Evolutionary conservation across 2,329 filamentous ascomycete species (phyloP), one percentile per base, ranked within the genome.

Genomic region (Fusarium sp.): DNA sequence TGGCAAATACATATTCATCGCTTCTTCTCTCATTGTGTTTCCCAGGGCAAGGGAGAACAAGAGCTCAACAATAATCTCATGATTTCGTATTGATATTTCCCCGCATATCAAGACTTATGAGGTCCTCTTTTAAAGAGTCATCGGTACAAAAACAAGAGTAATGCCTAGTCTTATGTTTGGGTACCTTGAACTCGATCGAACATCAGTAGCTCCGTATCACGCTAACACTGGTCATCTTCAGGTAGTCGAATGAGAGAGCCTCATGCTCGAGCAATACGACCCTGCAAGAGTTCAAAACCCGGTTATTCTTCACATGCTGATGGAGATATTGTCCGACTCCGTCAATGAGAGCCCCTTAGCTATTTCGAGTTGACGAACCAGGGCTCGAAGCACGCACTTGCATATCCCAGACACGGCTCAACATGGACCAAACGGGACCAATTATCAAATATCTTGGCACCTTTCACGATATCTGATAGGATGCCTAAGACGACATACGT

Each of bases 221-320:
- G 63, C 63, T 63, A 67, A 68, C 37, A 67, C 33, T 48, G 31
- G 33, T 41, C 41, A 67, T 60, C 63, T 35, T 55, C 35, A 42
- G 33, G 48, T 67, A 25, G 41, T 55, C 65, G 48, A 67, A 67
- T 68, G 23, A 44, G 41, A 37, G 54, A 42, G 35, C 18, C 63
- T 37, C 35, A 48, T 48, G 31, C 38, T 25, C 35, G 41, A 29
- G 45, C 27, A 54, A 39, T 46, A 42, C 55, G 35, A 62, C 63
- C 46, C 63, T 67, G 63, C 41, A 44, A 67, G 55, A 54, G 55
- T 48, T 29, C 41, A 54, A 67, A 59, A 49, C 63, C 64, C 29
- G 37, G 35, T 55, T 67, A 54, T 62, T 39, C 44, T 62, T 67
- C 65, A 67, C 56, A 67, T 67, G 65, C 56, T 39, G 49, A 27